Conservation (phyloP, 768 basidiomycete genomes). For the Albatrellus ellisii region DNA sequence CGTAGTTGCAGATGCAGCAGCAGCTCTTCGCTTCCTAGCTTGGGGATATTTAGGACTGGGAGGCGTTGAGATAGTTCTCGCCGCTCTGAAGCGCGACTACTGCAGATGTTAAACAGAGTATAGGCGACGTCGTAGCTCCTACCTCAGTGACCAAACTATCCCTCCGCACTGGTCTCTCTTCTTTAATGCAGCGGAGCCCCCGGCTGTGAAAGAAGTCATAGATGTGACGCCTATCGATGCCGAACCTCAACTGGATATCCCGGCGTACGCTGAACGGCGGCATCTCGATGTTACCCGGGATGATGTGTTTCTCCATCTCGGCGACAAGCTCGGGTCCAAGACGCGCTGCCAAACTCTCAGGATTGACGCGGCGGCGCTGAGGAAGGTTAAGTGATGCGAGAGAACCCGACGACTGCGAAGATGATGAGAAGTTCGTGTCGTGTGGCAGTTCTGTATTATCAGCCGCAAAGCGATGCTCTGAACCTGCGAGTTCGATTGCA, state of each 20-base stretch:
- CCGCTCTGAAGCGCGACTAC: conserved; percentile 5
- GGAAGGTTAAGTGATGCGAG: conserved; percentile 6
- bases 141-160: conserved; percentile 4
- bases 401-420: background rate
- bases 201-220: conserved; percentile 68
- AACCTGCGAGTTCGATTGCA: too few relatives aligned
- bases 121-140: conserved; percentile 7
- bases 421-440: too few relatives aligned
- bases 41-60: conserved; percentile 2
- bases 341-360: conserved; percentile 52
- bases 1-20: conserved; percentile 1
- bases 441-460: too few relatives aligned
- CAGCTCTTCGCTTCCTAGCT: conserved; percentile 10
- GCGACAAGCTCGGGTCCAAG: conserved; percentile 53
- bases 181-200: conserved; percentile 21
- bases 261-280: conserved; percentile 58
- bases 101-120: background rate
- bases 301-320: conserved; percentile 60
- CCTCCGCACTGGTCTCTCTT: conserved; percentile 13
- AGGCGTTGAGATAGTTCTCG: conserved; percentile 1
- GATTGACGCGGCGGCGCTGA: conserved; percentile 42
- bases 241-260: conserved; percentile 57
- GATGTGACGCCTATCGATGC: conserved; percentile 59
- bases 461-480: too few relatives aligned
- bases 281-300: conserved; percentile 60